These are phyloP conservation scores for Cercospora sp. DNA, from an alignment of 2,329 filamentous ascomycete genomes.

Conservation along the genomic window DNA sequence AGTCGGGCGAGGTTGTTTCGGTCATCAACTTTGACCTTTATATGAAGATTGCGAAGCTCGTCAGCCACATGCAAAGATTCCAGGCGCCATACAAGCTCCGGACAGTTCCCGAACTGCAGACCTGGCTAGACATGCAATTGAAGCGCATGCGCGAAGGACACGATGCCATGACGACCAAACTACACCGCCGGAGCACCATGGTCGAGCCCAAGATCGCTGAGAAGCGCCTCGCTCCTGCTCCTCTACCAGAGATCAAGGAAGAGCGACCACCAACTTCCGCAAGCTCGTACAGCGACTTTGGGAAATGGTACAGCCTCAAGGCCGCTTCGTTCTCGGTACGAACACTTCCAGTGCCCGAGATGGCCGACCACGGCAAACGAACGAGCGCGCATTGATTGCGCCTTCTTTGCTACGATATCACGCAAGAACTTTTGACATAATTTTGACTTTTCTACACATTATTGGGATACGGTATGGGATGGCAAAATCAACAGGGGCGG, in stretches of 20 bases:
- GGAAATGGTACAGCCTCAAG: conserved; percentile 10
- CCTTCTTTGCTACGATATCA: neutral
- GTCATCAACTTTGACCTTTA: conserved; percentile 99
- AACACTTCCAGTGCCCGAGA: conserved; percentile 8
- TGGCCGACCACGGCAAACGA: conserved; percentile 8
- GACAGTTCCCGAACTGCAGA: conserved; percentile 83
- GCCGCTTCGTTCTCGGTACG: neutral
- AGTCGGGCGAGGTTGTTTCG: conserved; percentile 64
- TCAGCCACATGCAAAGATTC: conserved; percentile 92
- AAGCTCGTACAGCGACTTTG: conserved; percentile 3
- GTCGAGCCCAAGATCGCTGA: conserved; percentile 63
- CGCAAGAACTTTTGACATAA: neutral
- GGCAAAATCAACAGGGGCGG: neutral
- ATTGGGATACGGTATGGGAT: neutral
- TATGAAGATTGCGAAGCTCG: conserved; percentile 89
- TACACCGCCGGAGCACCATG: conserved; percentile 80
- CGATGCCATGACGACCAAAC: conserved; percentile 62
- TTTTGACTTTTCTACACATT: neutral
- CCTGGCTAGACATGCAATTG: conserved; percentile 86
- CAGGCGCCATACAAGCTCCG: conserved; percentile 86
- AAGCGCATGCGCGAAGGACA: conserved; percentile 68
- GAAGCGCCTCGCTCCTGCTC: conserved; percentile 13
- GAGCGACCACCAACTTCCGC: neutral
- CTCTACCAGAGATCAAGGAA: conserved; percentile 1
- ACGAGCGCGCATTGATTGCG: conserved; percentile 11